These are phyloP conservation scores for Straminergon stramineum DNA, from an alignment of 225 moss, liverwort and hornwort genomes.

Conservation along the genomic window DNA sequence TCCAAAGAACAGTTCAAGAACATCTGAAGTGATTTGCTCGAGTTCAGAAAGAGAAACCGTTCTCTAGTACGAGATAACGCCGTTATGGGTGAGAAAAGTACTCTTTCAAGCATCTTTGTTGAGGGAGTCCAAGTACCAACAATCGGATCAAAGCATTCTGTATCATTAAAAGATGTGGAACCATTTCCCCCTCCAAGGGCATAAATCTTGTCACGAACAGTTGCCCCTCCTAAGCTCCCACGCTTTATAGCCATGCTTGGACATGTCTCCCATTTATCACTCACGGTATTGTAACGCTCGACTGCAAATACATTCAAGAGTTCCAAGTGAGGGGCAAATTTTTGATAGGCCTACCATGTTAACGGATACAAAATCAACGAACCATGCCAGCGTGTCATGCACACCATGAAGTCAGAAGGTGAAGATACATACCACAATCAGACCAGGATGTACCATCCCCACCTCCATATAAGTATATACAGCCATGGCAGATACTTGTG, in stretches of 20 bases:
- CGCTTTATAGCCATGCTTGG: conserved; percentile 69
- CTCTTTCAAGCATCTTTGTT: conserved; percentile 76
- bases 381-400: neutral
- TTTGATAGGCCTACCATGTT: neutral
- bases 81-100: conserved; percentile 2
- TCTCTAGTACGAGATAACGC: neutral
- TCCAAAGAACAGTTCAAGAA: neutral
- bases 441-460: conserved; percentile 87
- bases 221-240: conserved; percentile 76
- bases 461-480: conserved; percentile 82
- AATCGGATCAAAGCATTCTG: conserved; percentile 75
- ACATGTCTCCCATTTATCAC: conserved; percentile 61
- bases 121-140: conserved; percentile 64
- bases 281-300: conserved; percentile 55
- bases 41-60: neutral
- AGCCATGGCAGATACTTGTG: conserved; percentile 62
- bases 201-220: conserved; percentile 69
- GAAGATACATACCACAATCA: conserved; percentile 50
- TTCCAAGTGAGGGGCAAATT: neutral
- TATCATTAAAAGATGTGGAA: conserved; percentile 54
- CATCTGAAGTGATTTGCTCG: neutral
- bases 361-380: neutral
- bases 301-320: conserved; percentile 29
- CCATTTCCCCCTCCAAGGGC: conserved; percentile 94
- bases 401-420: neutral